Conservation (phyloP, 2,329 filamentous ascomycete species). For the Fusarium abutilonis region DNA sequence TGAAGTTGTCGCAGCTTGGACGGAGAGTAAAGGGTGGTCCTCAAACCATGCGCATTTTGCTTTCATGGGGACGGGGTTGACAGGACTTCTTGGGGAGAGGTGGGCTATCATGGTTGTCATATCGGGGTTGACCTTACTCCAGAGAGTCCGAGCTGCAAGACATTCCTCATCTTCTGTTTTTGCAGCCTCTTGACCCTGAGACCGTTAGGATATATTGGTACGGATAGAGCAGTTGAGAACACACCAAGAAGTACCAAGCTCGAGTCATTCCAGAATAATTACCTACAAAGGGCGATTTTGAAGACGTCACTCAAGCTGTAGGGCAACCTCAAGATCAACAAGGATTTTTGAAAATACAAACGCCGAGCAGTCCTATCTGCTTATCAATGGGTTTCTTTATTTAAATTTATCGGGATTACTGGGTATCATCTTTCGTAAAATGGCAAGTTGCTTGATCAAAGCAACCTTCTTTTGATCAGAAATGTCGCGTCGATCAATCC, state of each 20-base stretch:
- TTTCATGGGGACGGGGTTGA: slow-evolving; percentile 39
- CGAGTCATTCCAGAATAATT: no score
- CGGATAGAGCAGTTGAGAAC: no score
- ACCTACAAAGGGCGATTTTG: no score
- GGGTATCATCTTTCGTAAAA: slow-evolving; percentile 72
- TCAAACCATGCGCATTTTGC: slow-evolving; percentile 38
- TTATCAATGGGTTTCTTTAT: slow-evolving; percentile 38
- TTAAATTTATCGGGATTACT: slow-evolving; percentile 66
- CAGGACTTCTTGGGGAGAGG: slow-evolving; percentile 40
- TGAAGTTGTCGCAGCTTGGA: slow-evolving; percentile 42
- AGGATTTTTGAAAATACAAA: not conserved
- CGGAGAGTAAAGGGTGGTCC: slow-evolving; percentile 18
- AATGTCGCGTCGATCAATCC: slow-evolving; percentile 68
- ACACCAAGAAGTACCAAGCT: no score
- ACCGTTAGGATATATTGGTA: no score
- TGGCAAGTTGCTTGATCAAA: slow-evolving; percentile 73
- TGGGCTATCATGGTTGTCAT: slow-evolving; percentile 44
- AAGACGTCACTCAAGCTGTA: no score
- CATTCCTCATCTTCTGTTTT: no score
- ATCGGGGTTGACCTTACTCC: slow-evolving; percentile 32
- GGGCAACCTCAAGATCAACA: no score
- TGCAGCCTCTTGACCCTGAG: no score
- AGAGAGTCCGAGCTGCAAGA: slow-evolving; percentile 5
- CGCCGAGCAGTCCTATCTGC: not conserved
- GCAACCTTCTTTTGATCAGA: slow-evolving; percentile 71